Conservation (phyloP, 768 basidiomycete genomes). For the Cystofilobasidium ferigula region DNA sequence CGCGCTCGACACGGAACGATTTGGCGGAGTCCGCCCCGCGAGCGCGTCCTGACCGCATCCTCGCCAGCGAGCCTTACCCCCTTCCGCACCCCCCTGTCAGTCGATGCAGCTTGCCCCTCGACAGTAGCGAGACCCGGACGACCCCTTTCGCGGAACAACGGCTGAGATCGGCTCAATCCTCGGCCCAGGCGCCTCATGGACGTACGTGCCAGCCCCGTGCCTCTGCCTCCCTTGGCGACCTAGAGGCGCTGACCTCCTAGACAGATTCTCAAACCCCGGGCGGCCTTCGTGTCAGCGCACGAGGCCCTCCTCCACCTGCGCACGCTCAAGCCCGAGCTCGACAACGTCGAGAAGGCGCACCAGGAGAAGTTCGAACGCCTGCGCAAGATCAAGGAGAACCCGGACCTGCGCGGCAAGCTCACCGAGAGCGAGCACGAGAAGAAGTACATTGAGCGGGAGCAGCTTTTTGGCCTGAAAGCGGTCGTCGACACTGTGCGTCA, state of each 20-base stretch:
- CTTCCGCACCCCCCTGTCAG: background rate
- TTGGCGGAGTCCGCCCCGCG: too few relatives aligned
- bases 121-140: background rate
- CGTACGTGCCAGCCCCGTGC: conserved; percentile 5
- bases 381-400: conserved; percentile 9
- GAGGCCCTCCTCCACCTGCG: conserved; percentile 22
- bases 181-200: conserved; percentile 8
- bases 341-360: conserved; percentile 7
- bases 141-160: background rate
- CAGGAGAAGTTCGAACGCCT: background rate
- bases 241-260: background rate
- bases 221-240: too few relatives aligned
- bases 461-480: conserved; percentile 1
- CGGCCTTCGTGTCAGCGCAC: conserved; percentile 18
- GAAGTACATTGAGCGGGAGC: conserved; percentile 2
- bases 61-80: too few relatives aligned
- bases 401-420: background rate
- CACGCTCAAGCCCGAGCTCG: conserved; percentile 19
- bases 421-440: conserved; percentile 12
- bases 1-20: too few relatives aligned
- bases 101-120: background rate
- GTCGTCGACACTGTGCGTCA: conserved; percentile 15
- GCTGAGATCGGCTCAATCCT: too few relatives aligned
- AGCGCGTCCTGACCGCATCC: too few relatives aligned
- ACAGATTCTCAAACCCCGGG: conserved; percentile 19